Percentiles rank a stretch among this genome's conserved stretches.
These are phyloP conservation scores for Lupinus albus DNA, from an alignment of 306 rosid species.

Conservation along the genomic window DNA sequence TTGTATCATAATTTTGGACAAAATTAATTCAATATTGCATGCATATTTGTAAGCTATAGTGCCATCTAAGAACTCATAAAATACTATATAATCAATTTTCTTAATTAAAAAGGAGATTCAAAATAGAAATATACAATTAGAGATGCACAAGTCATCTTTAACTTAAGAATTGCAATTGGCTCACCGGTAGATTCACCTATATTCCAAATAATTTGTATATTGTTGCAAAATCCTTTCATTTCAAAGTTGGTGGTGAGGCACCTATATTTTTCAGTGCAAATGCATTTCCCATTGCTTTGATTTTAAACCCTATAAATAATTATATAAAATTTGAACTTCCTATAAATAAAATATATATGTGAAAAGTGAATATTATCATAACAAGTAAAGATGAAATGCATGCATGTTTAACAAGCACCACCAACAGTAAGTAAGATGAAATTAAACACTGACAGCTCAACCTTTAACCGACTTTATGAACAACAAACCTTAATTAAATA, in stretches of 20 bases:
- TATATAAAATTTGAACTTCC: background rate
- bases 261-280: background rate
- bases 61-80: background rate
- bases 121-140: no score
- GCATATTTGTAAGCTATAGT: background rate
- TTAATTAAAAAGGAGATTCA: background rate
- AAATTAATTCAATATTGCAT: background rate
- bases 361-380: no score
- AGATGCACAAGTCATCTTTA: no score
- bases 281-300: background rate
- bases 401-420: conserved; percentile 26
- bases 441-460: conserved; percentile 63
- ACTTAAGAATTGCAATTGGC: no score
- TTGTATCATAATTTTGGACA: background rate
- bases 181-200: no score
- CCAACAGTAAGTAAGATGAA: conserved; percentile 48
- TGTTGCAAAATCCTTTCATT: conserved; percentile 21
- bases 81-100: no score
- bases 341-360: background rate
- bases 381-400: no score
- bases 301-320: conserved; percentile 12
- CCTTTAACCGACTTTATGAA: conserved; percentile 36
- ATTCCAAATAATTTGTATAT: conserved; percentile 2
- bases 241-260: conserved; percentile 42
- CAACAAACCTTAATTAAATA: conserved; percentile 39